Conservation (phyloP, 2,329 filamentous ascomycete genomes). For the Neonectria neomacrospora region DNA sequence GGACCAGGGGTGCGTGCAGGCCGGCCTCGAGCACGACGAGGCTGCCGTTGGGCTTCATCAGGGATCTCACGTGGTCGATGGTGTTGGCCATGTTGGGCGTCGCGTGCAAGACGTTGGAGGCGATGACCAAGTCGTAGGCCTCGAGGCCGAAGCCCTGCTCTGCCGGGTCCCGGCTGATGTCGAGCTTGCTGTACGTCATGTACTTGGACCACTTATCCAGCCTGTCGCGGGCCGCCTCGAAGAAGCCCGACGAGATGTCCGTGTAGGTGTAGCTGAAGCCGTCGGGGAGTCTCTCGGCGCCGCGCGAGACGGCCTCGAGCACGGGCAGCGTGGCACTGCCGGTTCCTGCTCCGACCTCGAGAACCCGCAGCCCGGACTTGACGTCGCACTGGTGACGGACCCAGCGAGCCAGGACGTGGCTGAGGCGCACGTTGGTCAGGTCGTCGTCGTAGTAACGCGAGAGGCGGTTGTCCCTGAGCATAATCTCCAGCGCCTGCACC, state of each 20-base stretch:
- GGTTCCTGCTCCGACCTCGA: constrained; percentile 56
- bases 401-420: too few relatives aligned
- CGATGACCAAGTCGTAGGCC: constrained; percentile 52
- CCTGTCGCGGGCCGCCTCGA: constrained; percentile 47
- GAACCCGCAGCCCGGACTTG: constrained; percentile 44
- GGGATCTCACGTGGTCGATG: constrained; percentile 16
- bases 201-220: constrained; percentile 37
- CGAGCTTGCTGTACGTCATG: constrained; percentile 36
- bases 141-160: constrained; percentile 49
- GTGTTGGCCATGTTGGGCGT: constrained; percentile 38
- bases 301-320: constrained; percentile 44
- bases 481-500: constrained; percentile 50
- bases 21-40: constrained; percentile 44
- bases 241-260: constrained; percentile 56
- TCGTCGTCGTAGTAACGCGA: constrained; percentile 26
- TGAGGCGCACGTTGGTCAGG: too few relatives aligned
- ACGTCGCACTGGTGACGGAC: too few relatives aligned
- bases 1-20: constrained; percentile 35
- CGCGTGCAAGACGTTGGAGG: constrained; percentile 46
- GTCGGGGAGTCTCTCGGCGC: neutral
- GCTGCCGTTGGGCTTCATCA: constrained; percentile 45
- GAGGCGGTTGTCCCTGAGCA: constrained; percentile 50
- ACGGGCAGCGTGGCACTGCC: constrained; percentile 52
- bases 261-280: constrained; percentile 55
- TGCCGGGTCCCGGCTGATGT: constrained; percentile 46